Evolutionary conservation across 441 rosid genomes (phyloP).

Genomic region (Lepidium campestre): DNA sequence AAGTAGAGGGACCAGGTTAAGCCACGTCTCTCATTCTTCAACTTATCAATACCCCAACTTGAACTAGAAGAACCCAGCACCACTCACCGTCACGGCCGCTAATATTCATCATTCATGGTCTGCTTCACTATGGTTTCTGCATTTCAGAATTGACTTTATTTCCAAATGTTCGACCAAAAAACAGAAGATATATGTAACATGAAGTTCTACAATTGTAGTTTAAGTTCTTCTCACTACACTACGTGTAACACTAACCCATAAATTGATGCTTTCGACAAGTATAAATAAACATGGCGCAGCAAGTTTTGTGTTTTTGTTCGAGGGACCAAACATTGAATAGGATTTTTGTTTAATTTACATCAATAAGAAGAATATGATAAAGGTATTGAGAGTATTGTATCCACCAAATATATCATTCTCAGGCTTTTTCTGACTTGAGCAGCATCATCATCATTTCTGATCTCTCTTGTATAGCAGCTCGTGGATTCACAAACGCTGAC

Average conservation of each 20-base stretch:
- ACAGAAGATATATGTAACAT: neutral
- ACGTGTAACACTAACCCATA: neutral
- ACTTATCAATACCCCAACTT: conserved; percentile 5
- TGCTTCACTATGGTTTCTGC: neutral
- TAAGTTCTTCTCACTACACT: neutral
- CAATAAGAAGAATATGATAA: conserved; percentile 9
- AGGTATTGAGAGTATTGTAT: conserved; percentile 1
- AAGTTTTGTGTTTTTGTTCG: neutral
- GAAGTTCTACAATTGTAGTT: neutral
- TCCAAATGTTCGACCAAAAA: too few relatives aligned
- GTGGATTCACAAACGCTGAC: conserved; percentile 14
- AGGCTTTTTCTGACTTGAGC: conserved; percentile 10
- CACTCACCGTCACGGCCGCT: neutral
- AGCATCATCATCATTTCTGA: neutral
- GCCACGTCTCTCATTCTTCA: conserved; percentile 25
- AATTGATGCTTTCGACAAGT: conserved; percentile 1
- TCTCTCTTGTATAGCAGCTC: conserved; percentile 4
- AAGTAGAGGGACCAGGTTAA: conserved; percentile 24
- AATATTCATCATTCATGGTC: neutral
- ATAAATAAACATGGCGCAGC: conserved; percentile 18
- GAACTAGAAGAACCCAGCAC: neutral
- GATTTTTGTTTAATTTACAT: conserved; percentile 15
- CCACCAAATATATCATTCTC: conserved; percentile 17
- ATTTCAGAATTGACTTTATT: too few relatives aligned
- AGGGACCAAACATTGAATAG: neutral